Base-by-base conservation (phyloP, 164 flowering plant genomes). In the Santalum album region DNA sequence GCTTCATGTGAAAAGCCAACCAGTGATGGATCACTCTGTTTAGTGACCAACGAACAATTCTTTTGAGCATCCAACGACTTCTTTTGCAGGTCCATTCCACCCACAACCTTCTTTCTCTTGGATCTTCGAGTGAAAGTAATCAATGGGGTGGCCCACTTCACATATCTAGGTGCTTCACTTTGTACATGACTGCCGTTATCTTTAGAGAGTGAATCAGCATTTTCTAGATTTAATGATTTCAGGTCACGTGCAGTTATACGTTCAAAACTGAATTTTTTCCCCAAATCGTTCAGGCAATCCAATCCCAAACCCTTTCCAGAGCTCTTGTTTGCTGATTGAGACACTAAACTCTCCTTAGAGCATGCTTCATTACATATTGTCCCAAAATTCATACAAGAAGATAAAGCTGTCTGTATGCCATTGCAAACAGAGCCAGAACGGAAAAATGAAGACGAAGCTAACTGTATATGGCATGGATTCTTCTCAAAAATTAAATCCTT, bases 91-190 rank as follows among this genome's bases (percentile, higher is more conserved):
- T 53, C 32, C 36, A 35, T 16, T 18, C 23, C 26, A 17, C 54
- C 61, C 36, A 25, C 54, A n/a, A 52, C 46, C 47, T 45, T 58
- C 44, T 56, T 70, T 45, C 57, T 66, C 49, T 60, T 70, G 35
- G 25, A 1, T 36, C 68, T 66, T 55, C 70, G 58, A 39, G 40
- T 47, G 50, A 70, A 70, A 23, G 74, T 70, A 35, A 66, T 36
- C 47, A 70, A 46, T 25, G 70, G 59, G 45, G 62, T 35, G 16
- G 61, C 55, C 25, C 34, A 27, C 57, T 70, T 69, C 17, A 25
- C 43, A 49, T 45, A 53, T 16, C 3, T 1, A 53, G 21, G 39
- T 20, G 18, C 27, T 25, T 53, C 50, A 27, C 32, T 11, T 7
- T 27, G 24, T 19, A 19, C 9, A 21, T 48, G 1, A 44, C 9